phyloP scores from a whole-genome alignment of 2,329 filamentous ascomycete species.

The Allantophomopsis lycopodina region DNA sequence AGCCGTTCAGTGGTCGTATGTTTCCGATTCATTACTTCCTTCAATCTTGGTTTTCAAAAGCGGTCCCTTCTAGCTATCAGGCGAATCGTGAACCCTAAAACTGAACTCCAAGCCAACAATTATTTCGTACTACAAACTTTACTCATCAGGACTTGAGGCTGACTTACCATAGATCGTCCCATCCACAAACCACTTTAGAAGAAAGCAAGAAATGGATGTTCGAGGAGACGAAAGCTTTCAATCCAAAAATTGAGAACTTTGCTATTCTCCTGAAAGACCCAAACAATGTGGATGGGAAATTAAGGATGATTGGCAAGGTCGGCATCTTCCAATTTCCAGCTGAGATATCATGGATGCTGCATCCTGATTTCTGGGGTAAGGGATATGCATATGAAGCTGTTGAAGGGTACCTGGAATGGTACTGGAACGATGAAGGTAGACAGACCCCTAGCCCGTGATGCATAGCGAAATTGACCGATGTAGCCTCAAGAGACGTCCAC shows the following conservation, averaged over 20 bases:
- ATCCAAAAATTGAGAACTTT: conserved; percentile 8
- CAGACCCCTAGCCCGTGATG: too few species aligned
- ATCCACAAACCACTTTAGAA: neutral
- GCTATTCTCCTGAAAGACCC: conserved; percentile 7
- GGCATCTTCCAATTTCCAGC: conserved; percentile 8
- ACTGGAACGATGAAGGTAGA: too few species aligned
- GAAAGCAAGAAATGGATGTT: conserved; percentile 4
- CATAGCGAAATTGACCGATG: too few species aligned
- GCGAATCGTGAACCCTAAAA: too few species aligned
- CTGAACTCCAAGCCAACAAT: too few species aligned
- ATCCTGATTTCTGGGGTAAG: conserved; percentile 9
- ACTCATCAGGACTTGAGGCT: too few species aligned
- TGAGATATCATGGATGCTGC: conserved; percentile 11
- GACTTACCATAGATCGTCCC: conserved; percentile 2
- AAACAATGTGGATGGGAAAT: neutral
- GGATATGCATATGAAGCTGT: conserved; percentile 11
- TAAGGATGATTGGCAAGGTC: conserved; percentile 9
- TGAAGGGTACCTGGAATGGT: conserved; percentile 5
- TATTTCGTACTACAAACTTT: too few species aligned
- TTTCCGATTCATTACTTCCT: too few species aligned
- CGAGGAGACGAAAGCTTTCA: conserved; percentile 1
- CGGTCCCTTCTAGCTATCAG: too few species aligned
- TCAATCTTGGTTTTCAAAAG: too few species aligned
- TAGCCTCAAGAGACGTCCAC: too few species aligned
- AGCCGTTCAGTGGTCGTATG: conserved; percentile 6